Base-by-base conservation (phyloP, 176 grass and related monocot species). In the Oryza officinalis region DNA sequence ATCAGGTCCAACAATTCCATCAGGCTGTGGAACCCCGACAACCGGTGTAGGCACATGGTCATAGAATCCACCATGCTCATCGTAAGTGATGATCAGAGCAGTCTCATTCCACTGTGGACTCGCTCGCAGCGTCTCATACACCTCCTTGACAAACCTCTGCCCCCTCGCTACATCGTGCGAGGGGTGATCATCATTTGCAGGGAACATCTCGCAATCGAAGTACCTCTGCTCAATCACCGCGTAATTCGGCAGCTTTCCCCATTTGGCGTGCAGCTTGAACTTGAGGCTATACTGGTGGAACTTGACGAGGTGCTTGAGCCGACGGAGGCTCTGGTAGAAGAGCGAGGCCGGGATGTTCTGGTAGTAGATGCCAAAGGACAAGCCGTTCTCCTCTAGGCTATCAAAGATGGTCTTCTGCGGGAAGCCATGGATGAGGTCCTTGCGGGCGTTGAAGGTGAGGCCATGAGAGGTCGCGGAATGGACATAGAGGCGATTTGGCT, bases 381-480 rank as follows among this genome's bases (percentile, higher is more conserved):
- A 77, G 22, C 90, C 92, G 15, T 90, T 83, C 79, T 93, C 95
- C 15, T 94, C 88, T 6, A 98, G 86, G 75, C 90, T 91, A 57
- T 98, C 95, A 11, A 98, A 98, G 72, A 95, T 98, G 72, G 96
- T 93, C 85, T 98, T 98, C 60, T 98, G 96, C 2, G 93, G 96
- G 87, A 98, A 98, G 0, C 96, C 96, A 22, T 95, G 64, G 77
- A 98, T 92, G 67, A 98, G 91, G 77, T 98, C 93, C 82, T 91
- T 93, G 80, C 96, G 91, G 64, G 92, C 91, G 89, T 98, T 98
- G 82, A 90, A 93, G 69, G 93, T 88, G 87, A 92, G 89, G 20
- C 93, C 93, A 27, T 98, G 93, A 30, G 96, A 93, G 4, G 96
- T 98, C 23, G 96, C 96, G 0, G 96, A 98, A 82, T 95, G 93